A percentile compares a stretch with the other conserved stretches of the same genome.
Conservation (phyloP, 2,329 filamentous ascomycete species). For the Myotisia sp. region DNA sequence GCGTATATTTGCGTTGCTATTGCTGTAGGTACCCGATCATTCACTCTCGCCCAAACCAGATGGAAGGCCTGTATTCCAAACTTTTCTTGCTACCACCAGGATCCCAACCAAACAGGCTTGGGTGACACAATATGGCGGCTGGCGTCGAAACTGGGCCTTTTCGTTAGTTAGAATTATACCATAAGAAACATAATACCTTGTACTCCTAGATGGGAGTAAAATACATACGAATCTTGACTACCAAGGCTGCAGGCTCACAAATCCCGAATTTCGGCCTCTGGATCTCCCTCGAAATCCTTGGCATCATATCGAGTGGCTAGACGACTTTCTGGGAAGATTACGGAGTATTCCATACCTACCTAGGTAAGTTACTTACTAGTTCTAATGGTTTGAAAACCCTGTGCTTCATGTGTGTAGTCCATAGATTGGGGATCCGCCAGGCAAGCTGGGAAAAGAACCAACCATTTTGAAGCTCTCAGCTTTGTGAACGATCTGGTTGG, state of each 20-base stretch:
- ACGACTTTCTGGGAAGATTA: too few relatives aligned
- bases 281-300: too few relatives aligned
- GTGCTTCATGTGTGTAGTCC: too few relatives aligned
- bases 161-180: background rate
- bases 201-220: background rate
- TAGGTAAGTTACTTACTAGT: too few relatives aligned
- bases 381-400: too few relatives aligned
- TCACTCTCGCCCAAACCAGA: constrained; percentile 2
- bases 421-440: too few relatives aligned
- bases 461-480: too few relatives aligned
- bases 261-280: background rate
- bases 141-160: constrained; percentile 2
- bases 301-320: too few relatives aligned
- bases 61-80: background rate
- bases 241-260: background rate
- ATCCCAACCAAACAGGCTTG: background rate
- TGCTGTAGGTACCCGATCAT: constrained; percentile 9
- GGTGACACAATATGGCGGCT: constrained; percentile 6
- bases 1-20: constrained; percentile 6
- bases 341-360: too few relatives aligned
- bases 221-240: background rate
- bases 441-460: too few relatives aligned
- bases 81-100: background rate
- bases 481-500: too few relatives aligned
- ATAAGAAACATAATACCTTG: background rate